Evolutionary conservation across 73 alveolate species (phyloP).

Genomic region (Diophrys sp.): DNA sequence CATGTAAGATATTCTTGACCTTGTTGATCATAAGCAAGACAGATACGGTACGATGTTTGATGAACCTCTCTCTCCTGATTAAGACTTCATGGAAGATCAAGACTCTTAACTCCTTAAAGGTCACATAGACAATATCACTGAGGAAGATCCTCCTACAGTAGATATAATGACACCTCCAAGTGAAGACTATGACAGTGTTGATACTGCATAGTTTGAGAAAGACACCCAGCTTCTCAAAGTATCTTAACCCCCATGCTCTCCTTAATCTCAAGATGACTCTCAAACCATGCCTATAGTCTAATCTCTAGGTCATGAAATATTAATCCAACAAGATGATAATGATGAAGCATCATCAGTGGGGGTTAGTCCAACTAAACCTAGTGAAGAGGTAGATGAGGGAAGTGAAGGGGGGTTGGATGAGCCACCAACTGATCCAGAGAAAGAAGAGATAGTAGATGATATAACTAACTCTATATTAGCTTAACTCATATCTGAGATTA

Average conservation of each 20-base stretch:
- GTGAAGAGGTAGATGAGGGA: background rate
- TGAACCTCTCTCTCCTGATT: background rate
- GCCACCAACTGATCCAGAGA: background rate
- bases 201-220: too few species aligned
- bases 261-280: too few species aligned
- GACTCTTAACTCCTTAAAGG: background rate
- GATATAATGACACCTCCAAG: too few species aligned
- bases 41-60: background rate
- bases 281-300: too few species aligned
- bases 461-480: constrained; percentile 3
- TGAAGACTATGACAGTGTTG: too few species aligned
- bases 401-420: too few species aligned
- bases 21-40: background rate
- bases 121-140: background rate
- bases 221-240: too few species aligned
- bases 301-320: background rate
- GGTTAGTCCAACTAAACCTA: too few species aligned
- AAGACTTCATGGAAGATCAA: background rate
- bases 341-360: background rate
- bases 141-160: too few species aligned
- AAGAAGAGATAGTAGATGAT: background rate
- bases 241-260: too few species aligned
- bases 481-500: background rate
- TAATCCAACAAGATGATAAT: background rate
- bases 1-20: background rate